A percentile compares a stretch with the other conserved stretches of the same genome.
These are phyloP conservation scores for Castanea sativa DNA, from an alignment of 306 rosid genomes.

Conservation along the genomic window DNA sequence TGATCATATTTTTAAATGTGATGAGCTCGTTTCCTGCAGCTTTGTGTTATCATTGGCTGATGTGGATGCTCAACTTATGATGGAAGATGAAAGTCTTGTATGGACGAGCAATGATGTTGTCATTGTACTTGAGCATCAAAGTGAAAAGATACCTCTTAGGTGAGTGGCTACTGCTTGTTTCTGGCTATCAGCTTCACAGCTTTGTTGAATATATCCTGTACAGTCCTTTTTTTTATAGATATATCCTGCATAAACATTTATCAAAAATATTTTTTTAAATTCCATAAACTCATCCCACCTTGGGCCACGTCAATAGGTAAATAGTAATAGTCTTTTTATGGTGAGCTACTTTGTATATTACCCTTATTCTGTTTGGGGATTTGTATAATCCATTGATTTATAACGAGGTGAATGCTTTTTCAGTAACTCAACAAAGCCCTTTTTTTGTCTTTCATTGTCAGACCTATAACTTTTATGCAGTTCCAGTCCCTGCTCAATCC, in stretches of 20 bases:
- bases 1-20: constrained; percentile 14
- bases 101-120: constrained; percentile 94
- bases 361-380: not conserved
- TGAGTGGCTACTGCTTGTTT: constrained; percentile 38
- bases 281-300: not conserved
- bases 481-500: not conserved
- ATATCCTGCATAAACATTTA: not conserved
- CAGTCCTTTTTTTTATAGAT: not conserved
- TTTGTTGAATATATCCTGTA: not conserved
- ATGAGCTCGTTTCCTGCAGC: constrained; percentile 42
- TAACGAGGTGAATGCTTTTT: not conserved
- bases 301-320: not conserved
- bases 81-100: constrained; percentile 95
- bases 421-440: not conserved
- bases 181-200: not conserved
- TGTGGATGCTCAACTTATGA: constrained; percentile 85
- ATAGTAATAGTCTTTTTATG: not conserved
- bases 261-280: not conserved
- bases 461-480: constrained; percentile 1
- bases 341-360: not conserved
- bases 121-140: constrained; percentile 94
- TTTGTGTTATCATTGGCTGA: constrained; percentile 93
- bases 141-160: constrained; percentile 84
- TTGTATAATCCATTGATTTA: not conserved
- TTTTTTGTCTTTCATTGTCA: constrained; percentile 2